phyloP scores from a whole-genome alignment of 805 yeast species.

The Nakazawaea wyomingensis region DNA sequence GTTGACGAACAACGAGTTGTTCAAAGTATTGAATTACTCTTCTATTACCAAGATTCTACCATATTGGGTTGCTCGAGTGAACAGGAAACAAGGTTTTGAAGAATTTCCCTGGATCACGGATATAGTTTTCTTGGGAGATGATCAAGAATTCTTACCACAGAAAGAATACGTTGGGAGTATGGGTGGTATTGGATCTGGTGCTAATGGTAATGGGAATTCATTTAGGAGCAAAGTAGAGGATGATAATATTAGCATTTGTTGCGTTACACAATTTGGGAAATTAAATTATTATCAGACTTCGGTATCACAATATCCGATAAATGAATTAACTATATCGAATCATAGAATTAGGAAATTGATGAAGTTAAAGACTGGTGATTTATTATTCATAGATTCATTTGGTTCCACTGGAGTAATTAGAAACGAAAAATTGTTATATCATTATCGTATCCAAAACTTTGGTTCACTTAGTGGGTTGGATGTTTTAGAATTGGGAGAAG shows the following conservation, averaged over 20 bases:
- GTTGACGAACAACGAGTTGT: conserved; percentile 4
- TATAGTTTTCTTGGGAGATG: conserved; percentile 16
- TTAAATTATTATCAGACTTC: conserved; percentile 19
- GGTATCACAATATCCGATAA: conserved; percentile 20
- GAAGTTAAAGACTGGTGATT: conserved; percentile 11
- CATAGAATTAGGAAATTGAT: conserved; percentile 18
- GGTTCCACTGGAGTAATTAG: conserved; percentile 20
- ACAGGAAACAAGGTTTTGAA: conserved; percentile 12
- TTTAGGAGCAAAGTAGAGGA: too few relatives aligned
- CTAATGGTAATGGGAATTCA: too few relatives aligned
- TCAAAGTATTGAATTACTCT: conserved; percentile 9
- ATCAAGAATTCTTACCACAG: too few relatives aligned
- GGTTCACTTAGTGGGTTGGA: conserved; percentile 8
- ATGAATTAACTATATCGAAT: conserved; percentile 19
- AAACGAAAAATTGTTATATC: conserved; percentile 16
- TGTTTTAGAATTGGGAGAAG: background rate
- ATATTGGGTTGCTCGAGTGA: conserved; percentile 17
- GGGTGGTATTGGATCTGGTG: too few relatives aligned
- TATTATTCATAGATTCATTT: conserved; percentile 23
- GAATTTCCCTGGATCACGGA: conserved; percentile 25
- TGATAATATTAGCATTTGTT: conserved; percentile 6
- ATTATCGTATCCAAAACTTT: conserved; percentile 17
- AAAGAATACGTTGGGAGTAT: too few relatives aligned
- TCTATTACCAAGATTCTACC: conserved; percentile 18
- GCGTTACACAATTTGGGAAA: conserved; percentile 24